Conservation (phyloP, 495 filamentous ascomycete genomes). For the Hyaloscypha finlandica region DNA sequence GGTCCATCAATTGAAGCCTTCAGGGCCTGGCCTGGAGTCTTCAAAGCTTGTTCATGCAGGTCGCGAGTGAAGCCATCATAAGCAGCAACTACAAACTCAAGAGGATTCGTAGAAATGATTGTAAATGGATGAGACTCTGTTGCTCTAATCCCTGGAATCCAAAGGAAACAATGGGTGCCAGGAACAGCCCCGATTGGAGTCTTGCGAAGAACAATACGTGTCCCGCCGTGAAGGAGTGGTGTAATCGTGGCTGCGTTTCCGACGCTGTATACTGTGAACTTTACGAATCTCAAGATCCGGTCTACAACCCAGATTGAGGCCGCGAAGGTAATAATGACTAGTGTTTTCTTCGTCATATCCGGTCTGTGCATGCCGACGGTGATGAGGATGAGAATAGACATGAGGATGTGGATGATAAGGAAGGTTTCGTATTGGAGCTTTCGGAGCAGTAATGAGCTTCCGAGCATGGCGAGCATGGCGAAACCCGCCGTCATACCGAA, state of each 20-base stretch:
- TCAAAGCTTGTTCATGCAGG: slow-evolving; percentile 48
- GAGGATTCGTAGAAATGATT: slow-evolving; percentile 45
- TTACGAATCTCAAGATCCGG: slow-evolving; percentile 49
- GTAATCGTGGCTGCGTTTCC: slow-evolving; percentile 57
- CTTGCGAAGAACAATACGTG: slow-evolving; percentile 54
- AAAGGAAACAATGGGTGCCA: slow-evolving; percentile 62
- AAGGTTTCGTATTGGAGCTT: slow-evolving; percentile 59
- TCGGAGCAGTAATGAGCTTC: slow-evolving; percentile 35
- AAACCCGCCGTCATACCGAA: slow-evolving; percentile 52
- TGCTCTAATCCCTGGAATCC: slow-evolving; percentile 56
- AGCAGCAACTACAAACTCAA: slow-evolving; percentile 58
- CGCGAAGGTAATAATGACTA: slow-evolving; percentile 47
- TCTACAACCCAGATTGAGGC: slow-evolving; percentile 53
- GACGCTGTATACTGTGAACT: slow-evolving; percentile 49
- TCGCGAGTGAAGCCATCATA: slow-evolving; percentile 60
- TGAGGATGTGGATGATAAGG: slow-evolving; percentile 54
- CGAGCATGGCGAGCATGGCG: slow-evolving; percentile 45
- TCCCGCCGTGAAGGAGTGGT: slow-evolving; percentile 56
- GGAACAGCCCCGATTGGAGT: slow-evolving; percentile 44
- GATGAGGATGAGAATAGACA: slow-evolving; percentile 53
- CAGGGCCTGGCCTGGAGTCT: slow-evolving; percentile 46
- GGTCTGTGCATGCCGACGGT: slow-evolving; percentile 55
- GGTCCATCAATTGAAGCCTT: slow-evolving; percentile 57
- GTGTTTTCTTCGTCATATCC: slow-evolving; percentile 36
- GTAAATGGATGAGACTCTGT: slow-evolving; percentile 65